Conservation (phyloP, 2,329 filamentous ascomycete genomes). For the Alternaria sp. region DNA sequence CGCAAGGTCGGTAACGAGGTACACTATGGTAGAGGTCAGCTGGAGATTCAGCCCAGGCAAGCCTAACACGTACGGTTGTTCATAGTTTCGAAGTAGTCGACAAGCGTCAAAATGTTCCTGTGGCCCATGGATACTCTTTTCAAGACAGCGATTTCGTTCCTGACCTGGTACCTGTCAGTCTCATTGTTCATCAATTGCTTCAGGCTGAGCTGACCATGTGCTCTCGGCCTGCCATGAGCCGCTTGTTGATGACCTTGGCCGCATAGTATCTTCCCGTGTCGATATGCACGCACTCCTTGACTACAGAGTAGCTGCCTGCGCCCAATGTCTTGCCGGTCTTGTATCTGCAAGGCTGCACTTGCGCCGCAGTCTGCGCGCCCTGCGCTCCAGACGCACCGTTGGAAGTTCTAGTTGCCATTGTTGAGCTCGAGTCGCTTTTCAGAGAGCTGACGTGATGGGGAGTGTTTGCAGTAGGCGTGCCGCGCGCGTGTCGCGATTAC, state of each 20-base stretch:
- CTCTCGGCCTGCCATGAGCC: conserved; percentile 94
- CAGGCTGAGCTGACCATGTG: conserved; percentile 77
- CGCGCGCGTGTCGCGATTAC: neutral
- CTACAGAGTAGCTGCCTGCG: conserved; percentile 95
- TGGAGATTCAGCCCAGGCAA: neutral
- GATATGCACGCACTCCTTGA: conserved; percentile 98
- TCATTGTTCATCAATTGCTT: neutral
- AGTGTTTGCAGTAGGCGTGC: neutral
- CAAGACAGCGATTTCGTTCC: conserved; percentile 96
- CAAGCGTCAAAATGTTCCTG: conserved; percentile 95
- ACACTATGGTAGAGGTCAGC: conserved; percentile 62
- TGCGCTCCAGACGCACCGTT: conserved; percentile 43
- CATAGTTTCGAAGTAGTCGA: conserved; percentile 99
- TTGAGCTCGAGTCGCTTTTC: neutral
- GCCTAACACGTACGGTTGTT: conserved; percentile 75
- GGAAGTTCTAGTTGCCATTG: conserved; percentile 27
- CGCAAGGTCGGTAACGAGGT: conserved; percentile 95
- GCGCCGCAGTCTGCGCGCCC: conserved; percentile 49
- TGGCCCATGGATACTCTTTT: conserved; percentile 99
- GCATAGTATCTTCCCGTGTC: conserved; percentile 98
- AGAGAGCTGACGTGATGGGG: neutral
- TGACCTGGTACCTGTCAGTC: conserved; percentile 66
- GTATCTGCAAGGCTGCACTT: conserved; percentile 94
- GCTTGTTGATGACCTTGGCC: conserved; percentile 98
- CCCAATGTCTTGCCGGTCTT: conserved; percentile 98